A percentile compares a stretch with the other conserved stretches of the same genome.
Conservation (phyloP, 75 land plant genomes). For the Sequoia sempervirens region DNA sequence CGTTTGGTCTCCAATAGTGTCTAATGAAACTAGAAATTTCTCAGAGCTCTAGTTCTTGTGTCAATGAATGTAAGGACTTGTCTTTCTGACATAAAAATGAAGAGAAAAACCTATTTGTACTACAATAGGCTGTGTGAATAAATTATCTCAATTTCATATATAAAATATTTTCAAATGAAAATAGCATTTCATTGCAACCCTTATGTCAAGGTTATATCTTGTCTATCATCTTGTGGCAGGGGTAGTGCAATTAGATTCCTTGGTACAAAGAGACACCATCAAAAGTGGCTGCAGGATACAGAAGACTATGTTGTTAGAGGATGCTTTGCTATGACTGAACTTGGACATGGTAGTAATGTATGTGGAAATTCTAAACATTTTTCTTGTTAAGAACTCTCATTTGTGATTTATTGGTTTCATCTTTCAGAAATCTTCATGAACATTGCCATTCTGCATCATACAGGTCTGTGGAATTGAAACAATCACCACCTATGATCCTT, state of each 20-base stretch:
- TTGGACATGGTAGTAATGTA: slow-evolving; percentile 99
- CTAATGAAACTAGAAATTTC: background rate
- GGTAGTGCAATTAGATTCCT: slow-evolving; percentile 22
- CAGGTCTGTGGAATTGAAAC: slow-evolving; percentile 98
- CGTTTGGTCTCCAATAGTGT: background rate
- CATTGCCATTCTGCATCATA: background rate
- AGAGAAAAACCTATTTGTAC: too few relatives aligned
- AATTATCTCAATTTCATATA: too few relatives aligned
- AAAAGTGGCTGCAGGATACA: too few relatives aligned
- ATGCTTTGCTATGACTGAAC: too few relatives aligned
- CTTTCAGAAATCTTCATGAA: background rate
- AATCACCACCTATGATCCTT: slow-evolving; percentile 68
- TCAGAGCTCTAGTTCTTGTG: too few relatives aligned
- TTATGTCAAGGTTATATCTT: background rate
- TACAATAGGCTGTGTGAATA: too few relatives aligned
- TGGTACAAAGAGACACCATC: too few relatives aligned
- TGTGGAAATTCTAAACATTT: slow-evolving; percentile 13
- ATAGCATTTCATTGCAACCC: background rate
- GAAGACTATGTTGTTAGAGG: too few relatives aligned
- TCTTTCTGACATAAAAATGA: too few relatives aligned
- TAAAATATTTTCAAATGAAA: too few relatives aligned
- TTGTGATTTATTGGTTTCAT: background rate
- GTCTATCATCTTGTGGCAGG: slow-evolving; percentile 29
- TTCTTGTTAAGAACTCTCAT: background rate
- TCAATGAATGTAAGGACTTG: too few relatives aligned